phyloP scores from a whole-genome alignment of 805 yeast species.

The Pichia paraexigua region DNA sequence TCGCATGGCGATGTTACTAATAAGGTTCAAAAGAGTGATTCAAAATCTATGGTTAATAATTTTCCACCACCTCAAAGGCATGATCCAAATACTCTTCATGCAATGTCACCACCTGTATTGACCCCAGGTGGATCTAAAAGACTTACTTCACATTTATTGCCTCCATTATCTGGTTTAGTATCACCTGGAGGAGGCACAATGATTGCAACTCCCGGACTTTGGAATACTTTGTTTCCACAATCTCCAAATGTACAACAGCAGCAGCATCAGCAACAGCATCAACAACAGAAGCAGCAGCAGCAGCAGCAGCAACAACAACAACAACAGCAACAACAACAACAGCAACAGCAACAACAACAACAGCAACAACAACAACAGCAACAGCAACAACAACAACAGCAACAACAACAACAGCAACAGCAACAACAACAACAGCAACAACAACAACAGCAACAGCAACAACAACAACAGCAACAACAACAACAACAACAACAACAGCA shows the following conservation, averaged over 20 bases:
- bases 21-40: neutral
- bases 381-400: neutral
- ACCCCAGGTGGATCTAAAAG: constrained; percentile 49
- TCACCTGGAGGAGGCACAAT: constrained; percentile 38
- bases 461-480: no score
- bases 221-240: constrained; percentile 39
- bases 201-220: constrained; percentile 48
- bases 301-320: constrained; percentile 1
- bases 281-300: neutral
- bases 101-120: constrained; percentile 37
- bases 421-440: no score
- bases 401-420: neutral
- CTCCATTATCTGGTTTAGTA: constrained; percentile 37
- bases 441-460: no score
- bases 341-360: constrained; percentile 6
- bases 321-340: neutral
- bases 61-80: neutral
- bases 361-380: neutral
- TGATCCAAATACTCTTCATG: neutral
- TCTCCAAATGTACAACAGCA: constrained; percentile 11
- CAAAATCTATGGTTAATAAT: no score
- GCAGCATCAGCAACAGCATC: constrained; percentile 2
- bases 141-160: constrained; percentile 29
- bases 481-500: no score
- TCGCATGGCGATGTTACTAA: neutral